These are phyloP conservation scores for Xylariaceae sp. DNA, from an alignment of 2,329 filamentous ascomycete species.

Conservation along the genomic window DNA sequence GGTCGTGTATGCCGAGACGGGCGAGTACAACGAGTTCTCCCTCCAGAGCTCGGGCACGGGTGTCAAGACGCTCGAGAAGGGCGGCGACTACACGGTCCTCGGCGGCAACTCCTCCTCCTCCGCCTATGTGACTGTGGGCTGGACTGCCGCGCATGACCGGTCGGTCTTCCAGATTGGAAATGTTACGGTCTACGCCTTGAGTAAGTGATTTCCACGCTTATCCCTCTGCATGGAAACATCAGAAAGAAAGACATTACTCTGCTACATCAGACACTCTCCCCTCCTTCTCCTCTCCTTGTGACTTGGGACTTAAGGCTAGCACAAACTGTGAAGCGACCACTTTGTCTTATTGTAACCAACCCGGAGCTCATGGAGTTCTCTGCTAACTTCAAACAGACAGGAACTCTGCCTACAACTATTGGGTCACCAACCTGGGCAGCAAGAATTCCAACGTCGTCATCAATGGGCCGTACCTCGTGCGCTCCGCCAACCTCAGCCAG, in stretches of 20 bases:
- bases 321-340: constrained; percentile 2
- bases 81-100: constrained; percentile 5
- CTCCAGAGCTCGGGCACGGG: constrained; percentile 26
- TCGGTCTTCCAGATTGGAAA: constrained; percentile 10
- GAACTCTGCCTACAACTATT: constrained; percentile 61
- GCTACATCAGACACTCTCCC: no score
- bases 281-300: no score
- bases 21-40: constrained; percentile 57
- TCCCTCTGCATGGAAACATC: no score
- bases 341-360: no score
- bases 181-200: constrained; percentile 10
- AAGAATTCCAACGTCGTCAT: constrained; percentile 38
- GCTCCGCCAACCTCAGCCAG: constrained; percentile 48
- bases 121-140: constrained; percentile 10
- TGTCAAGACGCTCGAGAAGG: constrained; percentile 22
- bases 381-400: no score
- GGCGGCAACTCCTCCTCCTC: constrained; percentile 22
- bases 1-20: constrained; percentile 55
- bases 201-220: no score
- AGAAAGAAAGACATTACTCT: no score
- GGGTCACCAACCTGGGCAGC: constrained; percentile 40
- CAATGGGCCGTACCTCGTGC: constrained; percentile 57
- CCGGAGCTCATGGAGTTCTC: no score
- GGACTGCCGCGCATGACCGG: constrained; percentile 9
- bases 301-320: background rate